These are phyloP conservation scores for Waltergamsia citrina DNA, from an alignment of 2,329 filamentous ascomycete genomes.

Conservation along the genomic window DNA sequence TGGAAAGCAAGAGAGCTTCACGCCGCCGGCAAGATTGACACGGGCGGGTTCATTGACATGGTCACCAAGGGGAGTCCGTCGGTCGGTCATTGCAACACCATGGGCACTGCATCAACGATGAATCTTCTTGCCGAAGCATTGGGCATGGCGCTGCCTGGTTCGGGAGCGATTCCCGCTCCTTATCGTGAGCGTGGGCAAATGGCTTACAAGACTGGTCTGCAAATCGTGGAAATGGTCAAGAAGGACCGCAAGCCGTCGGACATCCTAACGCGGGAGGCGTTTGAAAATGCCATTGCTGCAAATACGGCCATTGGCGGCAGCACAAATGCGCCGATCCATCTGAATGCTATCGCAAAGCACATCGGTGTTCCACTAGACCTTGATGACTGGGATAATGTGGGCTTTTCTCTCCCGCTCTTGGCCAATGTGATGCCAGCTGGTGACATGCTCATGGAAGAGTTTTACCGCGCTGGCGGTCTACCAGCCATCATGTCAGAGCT, in stretches of 20 bases:
- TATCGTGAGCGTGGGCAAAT: slow-evolving; percentile 37
- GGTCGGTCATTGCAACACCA: slow-evolving; percentile 40
- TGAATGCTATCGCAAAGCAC: slow-evolving; percentile 44
- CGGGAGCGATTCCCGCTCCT: slow-evolving; percentile 38
- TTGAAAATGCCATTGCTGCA: slow-evolving; percentile 45
- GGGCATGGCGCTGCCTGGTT: slow-evolving; percentile 41
- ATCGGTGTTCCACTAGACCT: slow-evolving; percentile 38
- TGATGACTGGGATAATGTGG: slow-evolving; percentile 43
- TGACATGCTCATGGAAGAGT: slow-evolving; percentile 42
- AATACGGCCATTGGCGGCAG: slow-evolving; percentile 47
- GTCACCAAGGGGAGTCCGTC: slow-evolving; percentile 29
- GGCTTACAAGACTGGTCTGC: slow-evolving; percentile 36
- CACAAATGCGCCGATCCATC: slow-evolving; percentile 46
- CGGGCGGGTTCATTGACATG: slow-evolving; percentile 33
- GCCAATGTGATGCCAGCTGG: slow-evolving; percentile 46
- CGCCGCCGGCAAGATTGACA: slow-evolving; percentile 33
- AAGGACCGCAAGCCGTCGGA: slow-evolving; percentile 39
- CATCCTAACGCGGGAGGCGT: slow-evolving; percentile 43
- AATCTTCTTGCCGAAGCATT: slow-evolving; percentile 41
- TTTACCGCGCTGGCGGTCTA: slow-evolving; percentile 41
- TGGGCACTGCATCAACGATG: slow-evolving; percentile 44
- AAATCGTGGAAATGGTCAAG: slow-evolving; percentile 39
- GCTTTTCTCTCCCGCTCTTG: slow-evolving; percentile 38
- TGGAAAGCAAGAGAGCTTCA: slow-evolving; percentile 39
- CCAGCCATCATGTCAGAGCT: slow-evolving; percentile 44